A percentile compares a stretch with the other conserved stretches of the same genome.
phyloP scores from a whole-genome alignment of 1,284 basidiomycete species.

The Tilletiaria anomala region DNA sequence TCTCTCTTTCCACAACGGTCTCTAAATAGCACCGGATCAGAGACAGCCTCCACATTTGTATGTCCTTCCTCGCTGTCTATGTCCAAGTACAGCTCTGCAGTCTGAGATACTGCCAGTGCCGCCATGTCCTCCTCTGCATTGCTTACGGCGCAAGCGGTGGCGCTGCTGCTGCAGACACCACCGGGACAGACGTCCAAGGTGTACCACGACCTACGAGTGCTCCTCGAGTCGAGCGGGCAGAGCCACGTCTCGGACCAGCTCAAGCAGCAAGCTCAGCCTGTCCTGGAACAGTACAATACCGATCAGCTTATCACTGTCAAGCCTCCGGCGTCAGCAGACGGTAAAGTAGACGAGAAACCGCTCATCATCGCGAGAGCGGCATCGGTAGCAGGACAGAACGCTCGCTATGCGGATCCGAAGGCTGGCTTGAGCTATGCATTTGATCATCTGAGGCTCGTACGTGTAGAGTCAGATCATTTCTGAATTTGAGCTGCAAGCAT shows the following conservation, averaged over 20 bases:
- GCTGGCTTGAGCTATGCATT: background rate
- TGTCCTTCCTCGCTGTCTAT: no score
- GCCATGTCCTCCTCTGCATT: no score
- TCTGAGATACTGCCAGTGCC: no score
- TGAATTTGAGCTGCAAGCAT: no score
- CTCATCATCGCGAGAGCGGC: background rate
- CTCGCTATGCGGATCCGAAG: background rate
- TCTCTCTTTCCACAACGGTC: no score
- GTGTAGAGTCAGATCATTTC: background rate
- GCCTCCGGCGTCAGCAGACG: constrained; percentile 1
- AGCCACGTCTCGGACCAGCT: background rate
- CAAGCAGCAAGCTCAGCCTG: constrained; percentile 5
- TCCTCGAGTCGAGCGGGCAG: constrained; percentile 8
- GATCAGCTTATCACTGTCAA: constrained; percentile 15
- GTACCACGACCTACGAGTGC: constrained; percentile 19
- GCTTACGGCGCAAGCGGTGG: background rate
- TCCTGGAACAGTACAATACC: constrained; percentile 20
- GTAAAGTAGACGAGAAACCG: background rate
- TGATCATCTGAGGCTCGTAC: background rate
- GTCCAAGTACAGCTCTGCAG: no score
- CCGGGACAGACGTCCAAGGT: constrained; percentile 23
- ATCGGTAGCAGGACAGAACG: background rate
- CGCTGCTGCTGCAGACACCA: constrained; percentile 17
- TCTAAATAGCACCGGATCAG: no score
- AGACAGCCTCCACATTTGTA: no score